Base-by-base conservation (phyloP, 805 yeast species). In the Candida piceae region DNA sequence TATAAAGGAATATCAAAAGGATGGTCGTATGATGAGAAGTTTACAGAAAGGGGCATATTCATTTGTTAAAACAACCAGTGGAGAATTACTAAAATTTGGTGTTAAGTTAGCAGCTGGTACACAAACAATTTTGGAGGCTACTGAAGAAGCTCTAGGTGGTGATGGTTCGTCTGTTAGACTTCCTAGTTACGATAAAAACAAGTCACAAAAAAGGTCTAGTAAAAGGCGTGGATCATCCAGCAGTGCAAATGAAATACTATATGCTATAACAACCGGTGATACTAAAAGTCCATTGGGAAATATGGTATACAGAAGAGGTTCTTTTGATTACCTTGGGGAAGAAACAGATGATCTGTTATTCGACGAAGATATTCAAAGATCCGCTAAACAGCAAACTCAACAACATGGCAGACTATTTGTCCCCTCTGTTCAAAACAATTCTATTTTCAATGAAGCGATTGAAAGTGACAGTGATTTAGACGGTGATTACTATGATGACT, bases 91-190 rank as follows among this genome's bases (percentile, higher is more conserved):
- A 31, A 81, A 82, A 48, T 66, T 89, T 31, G 95, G 96, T 1
- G 90, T 84, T 0, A 86, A 83, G 49, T 54, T 89, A 20, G 89
- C 95, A 1, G 81, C 88, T 8, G 96, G 97, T 0, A 84, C 96
- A 0, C 97, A 88, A 51, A 76, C 80, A 0, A 59, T 85, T 3
- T 58, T 89, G 30, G 96, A 88, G 48, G 77, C 73, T 36, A 80
- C 94, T 0, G 97, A 88, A 53, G 83, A 80, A 46, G 70, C 75
- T 7, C 62, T 86, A 27, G 94, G 93, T 7, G 95, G 95, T 1
- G 69, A 69, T 44, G 93, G 90, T 0, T 60, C 80, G 0, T 57
- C 72, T 4, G 74, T 52, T 1, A 45, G 61, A 29, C 25, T 55
- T n/a, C 44, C 51, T 11, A 41, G 39, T n/a, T 37, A 43, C 25